phyloP scores from a whole-genome alignment of 1,284 basidiomycete genomes.

The Ustilago nuda region DNA sequence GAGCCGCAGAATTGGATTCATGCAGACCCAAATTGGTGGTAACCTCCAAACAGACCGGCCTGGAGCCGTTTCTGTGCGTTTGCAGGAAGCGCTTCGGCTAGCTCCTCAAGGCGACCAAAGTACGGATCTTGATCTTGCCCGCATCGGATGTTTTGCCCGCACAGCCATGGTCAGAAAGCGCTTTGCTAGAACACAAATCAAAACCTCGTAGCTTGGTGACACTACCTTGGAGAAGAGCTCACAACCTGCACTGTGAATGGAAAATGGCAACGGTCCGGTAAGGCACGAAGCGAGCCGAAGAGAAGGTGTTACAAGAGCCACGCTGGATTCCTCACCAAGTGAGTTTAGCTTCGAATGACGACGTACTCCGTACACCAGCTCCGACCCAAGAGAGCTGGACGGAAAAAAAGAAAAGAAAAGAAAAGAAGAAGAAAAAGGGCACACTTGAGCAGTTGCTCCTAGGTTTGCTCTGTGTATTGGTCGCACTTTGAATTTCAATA shows the following conservation, averaged over 20 bases:
- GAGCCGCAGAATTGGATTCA: constrained; percentile 4
- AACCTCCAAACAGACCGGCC: background rate
- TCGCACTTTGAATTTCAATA: constrained; percentile 7
- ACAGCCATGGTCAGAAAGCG: background rate
- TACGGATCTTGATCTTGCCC: background rate
- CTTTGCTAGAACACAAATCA: background rate
- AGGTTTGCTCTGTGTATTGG: background rate
- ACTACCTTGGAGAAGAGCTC: background rate
- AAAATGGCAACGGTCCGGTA: background rate
- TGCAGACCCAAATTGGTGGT: constrained; percentile 4
- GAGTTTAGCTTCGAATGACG: background rate
- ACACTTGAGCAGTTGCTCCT: background rate
- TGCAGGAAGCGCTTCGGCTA: too few relatives aligned
- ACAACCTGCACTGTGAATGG: background rate
- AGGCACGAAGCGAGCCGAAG: background rate
- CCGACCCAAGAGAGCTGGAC: constrained; percentile 1
- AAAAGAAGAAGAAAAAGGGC: background rate
- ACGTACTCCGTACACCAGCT: constrained; percentile 4
- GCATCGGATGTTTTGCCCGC: background rate
- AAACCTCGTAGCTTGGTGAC: background rate
- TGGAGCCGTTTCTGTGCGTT: background rate
- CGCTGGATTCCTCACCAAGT: background rate
- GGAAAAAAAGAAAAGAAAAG: too few relatives aligned
- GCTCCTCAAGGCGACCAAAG: background rate
- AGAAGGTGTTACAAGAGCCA: background rate